These are phyloP conservation scores for Nicotiana rustica DNA, from an alignment of 305 asterid genomes.

Conservation along the genomic window DNA sequence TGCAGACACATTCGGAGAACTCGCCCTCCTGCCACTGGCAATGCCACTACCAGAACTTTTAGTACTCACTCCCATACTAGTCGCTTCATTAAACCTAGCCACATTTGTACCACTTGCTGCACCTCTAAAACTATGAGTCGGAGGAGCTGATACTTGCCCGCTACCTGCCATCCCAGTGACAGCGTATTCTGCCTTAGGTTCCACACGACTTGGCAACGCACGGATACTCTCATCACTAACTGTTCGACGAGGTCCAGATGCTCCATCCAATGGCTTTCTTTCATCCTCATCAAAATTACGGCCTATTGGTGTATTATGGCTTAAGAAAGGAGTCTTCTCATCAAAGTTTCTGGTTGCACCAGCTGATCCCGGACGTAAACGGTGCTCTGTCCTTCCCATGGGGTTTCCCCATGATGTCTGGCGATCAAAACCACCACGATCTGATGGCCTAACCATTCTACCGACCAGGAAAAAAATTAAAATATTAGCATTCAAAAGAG, in stretches of 20 bases:
- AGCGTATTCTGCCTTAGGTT: slow-evolving; percentile 54
- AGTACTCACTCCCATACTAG: slow-evolving; percentile 52
- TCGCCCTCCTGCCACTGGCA: slow-evolving; percentile 50
- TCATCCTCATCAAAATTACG: slow-evolving; percentile 94
- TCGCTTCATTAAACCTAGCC: slow-evolving; percentile 62
- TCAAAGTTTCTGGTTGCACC: slow-evolving; percentile 73
- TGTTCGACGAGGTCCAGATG: slow-evolving; percentile 73
- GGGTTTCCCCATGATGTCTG: slow-evolving; percentile 75
- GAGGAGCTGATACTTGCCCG: slow-evolving; percentile 56
- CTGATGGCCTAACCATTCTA: slow-evolving; percentile 73
- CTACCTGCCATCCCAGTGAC: slow-evolving; percentile 54
- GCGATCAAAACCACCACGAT: slow-evolving; percentile 71
- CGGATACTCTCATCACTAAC: slow-evolving; percentile 68
- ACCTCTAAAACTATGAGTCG: slow-evolving; percentile 57
- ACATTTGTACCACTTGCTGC: slow-evolving; percentile 55
- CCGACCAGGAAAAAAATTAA: slow-evolving; percentile 34
- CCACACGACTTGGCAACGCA: slow-evolving; percentile 55
- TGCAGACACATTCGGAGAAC: slow-evolving; percentile 56
- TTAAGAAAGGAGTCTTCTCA: slow-evolving; percentile 68
- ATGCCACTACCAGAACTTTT: slow-evolving; percentile 50
- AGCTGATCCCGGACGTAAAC: slow-evolving; percentile 83
- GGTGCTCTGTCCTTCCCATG: slow-evolving; percentile 66
- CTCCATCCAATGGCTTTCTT: slow-evolving; percentile 88
- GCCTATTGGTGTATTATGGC: slow-evolving; percentile 61
- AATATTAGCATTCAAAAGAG: slow-evolving; percentile 17